Conservation (phyloP, 164 flowering plant species). For the Magnolia kwangsiensis region DNA sequence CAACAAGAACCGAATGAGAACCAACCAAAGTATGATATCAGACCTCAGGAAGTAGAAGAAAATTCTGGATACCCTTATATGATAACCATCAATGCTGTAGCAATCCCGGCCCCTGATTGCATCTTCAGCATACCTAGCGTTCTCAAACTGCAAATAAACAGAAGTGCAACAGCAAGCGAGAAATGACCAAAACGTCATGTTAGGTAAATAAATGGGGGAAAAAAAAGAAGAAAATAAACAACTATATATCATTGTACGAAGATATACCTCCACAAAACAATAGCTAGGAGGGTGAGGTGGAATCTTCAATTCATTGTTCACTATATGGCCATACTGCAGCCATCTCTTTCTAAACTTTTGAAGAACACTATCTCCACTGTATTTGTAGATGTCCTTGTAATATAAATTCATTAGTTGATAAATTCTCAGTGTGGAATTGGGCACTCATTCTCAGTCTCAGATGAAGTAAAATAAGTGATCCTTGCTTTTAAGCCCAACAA, state of each 20-base stretch:
- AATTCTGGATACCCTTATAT: slow-evolving; percentile 59
- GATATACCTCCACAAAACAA: slow-evolving; percentile 87
- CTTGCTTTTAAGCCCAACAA: no score
- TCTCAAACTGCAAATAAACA: slow-evolving; percentile 62
- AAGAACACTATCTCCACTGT: not conserved
- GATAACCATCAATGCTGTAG: slow-evolving; percentile 83
- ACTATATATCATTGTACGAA: not conserved
- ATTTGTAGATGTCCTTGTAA: no score
- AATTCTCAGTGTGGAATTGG: no score
- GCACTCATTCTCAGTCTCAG: no score
- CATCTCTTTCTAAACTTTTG: not conserved
- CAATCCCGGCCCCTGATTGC: slow-evolving; percentile 99
- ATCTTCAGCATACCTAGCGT: slow-evolving; percentile 92
- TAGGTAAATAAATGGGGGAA: not conserved
- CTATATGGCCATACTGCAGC: slow-evolving; percentile 83
- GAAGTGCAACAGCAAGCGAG: not conserved
- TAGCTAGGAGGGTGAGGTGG: slow-evolving; percentile 96
- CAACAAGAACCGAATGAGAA: slow-evolving; percentile 13
- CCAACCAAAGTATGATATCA: not conserved
- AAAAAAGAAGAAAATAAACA: not conserved
- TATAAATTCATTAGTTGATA: no score
- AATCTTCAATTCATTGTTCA: slow-evolving; percentile 90
- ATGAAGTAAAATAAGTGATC: no score
- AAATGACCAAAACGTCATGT: not conserved
- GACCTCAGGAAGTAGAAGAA: not conserved